phyloP scores from a whole-genome alignment of 1,284 basidiomycete species.

The Ustilago shanxiensis region DNA sequence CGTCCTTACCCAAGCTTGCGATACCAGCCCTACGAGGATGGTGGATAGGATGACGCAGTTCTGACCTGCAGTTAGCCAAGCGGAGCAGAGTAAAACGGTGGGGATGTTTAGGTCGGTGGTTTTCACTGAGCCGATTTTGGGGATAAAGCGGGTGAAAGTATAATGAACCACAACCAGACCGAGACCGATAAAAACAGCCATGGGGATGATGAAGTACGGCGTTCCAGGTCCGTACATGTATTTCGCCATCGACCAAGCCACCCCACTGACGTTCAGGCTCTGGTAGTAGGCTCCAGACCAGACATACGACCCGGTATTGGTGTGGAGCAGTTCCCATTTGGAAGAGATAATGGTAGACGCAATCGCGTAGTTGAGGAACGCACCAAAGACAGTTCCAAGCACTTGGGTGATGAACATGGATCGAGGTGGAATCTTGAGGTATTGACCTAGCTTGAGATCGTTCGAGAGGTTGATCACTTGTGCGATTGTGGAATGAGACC shows the following conservation, averaged over 20 bases:
- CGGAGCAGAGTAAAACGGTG: conserved; percentile 34
- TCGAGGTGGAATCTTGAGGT: conserved; percentile 58
- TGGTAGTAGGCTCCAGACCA: conserved; percentile 46
- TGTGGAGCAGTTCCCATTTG: conserved; percentile 47
- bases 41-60: conserved; percentile 74
- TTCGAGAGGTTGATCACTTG: conserved; percentile 48
- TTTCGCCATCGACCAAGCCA: conserved; percentile 50
- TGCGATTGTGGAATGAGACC: conserved; percentile 46
- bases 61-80: conserved; percentile 73
- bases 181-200: conserved; percentile 39
- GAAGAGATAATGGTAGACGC: conserved; percentile 32
- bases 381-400: conserved; percentile 44
- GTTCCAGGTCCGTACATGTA: conserved; percentile 34
- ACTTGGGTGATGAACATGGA: conserved; percentile 50
- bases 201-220: conserved; percentile 43
- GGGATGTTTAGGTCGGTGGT: conserved; percentile 27
- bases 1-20: conserved; percentile 76
- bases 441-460: conserved; percentile 58
- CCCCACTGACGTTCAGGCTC: conserved; percentile 32
- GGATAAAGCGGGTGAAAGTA: conserved; percentile 14
- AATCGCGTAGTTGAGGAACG: conserved; percentile 51
- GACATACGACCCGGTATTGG: conserved; percentile 39
- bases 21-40: conserved; percentile 75
- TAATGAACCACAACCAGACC: conserved; percentile 32
- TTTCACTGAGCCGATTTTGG: conserved; percentile 16